Percentiles rank a stretch among this genome's conserved stretches.
Evolutionary conservation across 176 grass and related monocot genomes (phyloP).

Genomic region (Paspalum notatum): DNA sequence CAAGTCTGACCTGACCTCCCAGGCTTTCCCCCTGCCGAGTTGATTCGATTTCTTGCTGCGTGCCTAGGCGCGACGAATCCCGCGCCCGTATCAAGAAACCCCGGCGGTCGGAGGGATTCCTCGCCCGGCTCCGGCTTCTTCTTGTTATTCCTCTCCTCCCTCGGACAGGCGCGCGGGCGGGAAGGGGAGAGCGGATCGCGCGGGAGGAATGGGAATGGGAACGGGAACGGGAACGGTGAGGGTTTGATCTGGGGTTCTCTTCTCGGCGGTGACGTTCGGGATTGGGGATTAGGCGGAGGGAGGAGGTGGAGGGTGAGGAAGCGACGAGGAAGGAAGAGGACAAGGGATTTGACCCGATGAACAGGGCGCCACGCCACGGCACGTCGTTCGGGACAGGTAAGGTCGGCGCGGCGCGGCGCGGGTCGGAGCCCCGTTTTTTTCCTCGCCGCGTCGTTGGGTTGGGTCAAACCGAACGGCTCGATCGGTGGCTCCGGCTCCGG

Average conservation of each 20-base stretch:
- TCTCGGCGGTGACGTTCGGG: conserved; percentile 5
- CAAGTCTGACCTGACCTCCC: background rate
- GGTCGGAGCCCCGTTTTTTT: conserved; percentile 9
- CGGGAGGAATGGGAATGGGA: background rate
- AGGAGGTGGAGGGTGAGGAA: background rate
- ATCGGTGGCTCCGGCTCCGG: background rate
- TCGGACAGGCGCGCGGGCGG: background rate
- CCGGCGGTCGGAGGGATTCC: background rate
- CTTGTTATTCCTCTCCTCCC: background rate
- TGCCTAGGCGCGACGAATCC: background rate
- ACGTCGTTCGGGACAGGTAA: background rate
- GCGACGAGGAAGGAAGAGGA: conserved; percentile 6
- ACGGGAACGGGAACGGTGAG: background rate
- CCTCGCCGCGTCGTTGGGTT: conserved; percentile 18
- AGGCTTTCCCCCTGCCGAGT: background rate
- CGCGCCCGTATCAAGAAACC: conserved; percentile 30
- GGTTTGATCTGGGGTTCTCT: conserved; percentile 41
- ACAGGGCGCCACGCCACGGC: background rate
- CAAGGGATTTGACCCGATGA: conserved; percentile 48
- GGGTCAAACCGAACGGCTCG: conserved; percentile 12
- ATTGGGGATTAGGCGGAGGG: conserved; percentile 34
- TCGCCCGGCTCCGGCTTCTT: background rate
- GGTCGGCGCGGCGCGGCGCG: background rate
- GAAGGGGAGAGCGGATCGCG: background rate
- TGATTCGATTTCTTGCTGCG: background rate